Conservation (phyloP, 208 protist genomes). For the Leishmania martiniquensis region DNA sequence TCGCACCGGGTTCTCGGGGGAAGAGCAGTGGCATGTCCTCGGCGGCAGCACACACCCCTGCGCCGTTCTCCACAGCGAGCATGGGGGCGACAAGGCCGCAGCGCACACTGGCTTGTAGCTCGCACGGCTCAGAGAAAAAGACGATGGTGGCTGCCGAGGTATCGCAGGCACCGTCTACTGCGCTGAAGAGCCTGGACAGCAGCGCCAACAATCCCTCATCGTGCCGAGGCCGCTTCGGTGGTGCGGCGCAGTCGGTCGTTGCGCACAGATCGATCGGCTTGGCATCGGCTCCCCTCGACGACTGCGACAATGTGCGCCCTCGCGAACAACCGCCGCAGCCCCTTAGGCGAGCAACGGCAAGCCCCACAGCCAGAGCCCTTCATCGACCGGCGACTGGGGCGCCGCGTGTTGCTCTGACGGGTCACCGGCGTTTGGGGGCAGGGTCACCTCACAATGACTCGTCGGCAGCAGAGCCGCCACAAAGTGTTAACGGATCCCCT, state of each 20-base stretch:
- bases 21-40: not conserved
- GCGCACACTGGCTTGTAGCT: not conserved
- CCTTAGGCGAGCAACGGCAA: not conserved
- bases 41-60: not conserved
- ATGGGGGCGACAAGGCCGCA: not conserved
- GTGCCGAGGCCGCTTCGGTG: not conserved
- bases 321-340: constrained; percentile 2
- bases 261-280: not conserved
- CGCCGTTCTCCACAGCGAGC: not conserved
- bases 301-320: not conserved
- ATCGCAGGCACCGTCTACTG: not conserved
- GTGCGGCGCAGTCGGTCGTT: not conserved
- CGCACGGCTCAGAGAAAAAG: not conserved
- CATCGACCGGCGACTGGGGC: not conserved
- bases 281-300: not conserved
- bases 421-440: not conserved
- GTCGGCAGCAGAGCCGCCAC: not conserved
- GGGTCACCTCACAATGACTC: not conserved
- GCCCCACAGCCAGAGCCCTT: not conserved
- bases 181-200: not conserved
- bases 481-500: not conserved
- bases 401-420: not conserved
- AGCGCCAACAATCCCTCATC: not conserved
- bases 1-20: not conserved
- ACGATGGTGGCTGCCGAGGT: not conserved